These are phyloP conservation scores for Terfezia claveryi DNA, from an alignment of 495 filamentous ascomycete species.

Conservation along the genomic window DNA sequence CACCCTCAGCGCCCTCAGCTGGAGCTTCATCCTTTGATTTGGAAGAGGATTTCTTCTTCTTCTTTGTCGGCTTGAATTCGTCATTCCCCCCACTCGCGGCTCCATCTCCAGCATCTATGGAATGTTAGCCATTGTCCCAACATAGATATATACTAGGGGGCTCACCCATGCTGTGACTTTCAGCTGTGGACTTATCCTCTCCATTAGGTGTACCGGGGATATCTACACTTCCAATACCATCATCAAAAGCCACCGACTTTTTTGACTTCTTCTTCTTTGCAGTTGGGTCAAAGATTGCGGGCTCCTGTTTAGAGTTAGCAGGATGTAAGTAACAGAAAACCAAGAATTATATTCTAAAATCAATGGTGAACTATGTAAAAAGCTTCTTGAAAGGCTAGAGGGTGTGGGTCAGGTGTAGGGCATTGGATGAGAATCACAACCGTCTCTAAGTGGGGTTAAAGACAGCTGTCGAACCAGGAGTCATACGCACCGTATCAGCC, in stretches of 20 bases:
- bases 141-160: neutral
- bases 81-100: slow-evolving; percentile 10
- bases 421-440: no score
- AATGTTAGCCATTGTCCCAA: neutral
- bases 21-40: slow-evolving; percentile 41
- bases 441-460: no score
- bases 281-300: slow-evolving; percentile 13
- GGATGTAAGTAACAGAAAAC: no score
- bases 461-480: no score
- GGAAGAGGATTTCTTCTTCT: slow-evolving; percentile 66
- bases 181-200: slow-evolving; percentile 11
- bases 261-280: slow-evolving; percentile 17
- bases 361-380: no score
- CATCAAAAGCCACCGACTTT: slow-evolving; percentile 16
- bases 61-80: slow-evolving; percentile 66
- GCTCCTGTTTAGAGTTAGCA: slow-evolving; percentile 6
- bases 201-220: slow-evolving; percentile 6
- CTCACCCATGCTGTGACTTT: slow-evolving; percentile 14
- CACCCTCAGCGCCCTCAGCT: slow-evolving; percentile 33
- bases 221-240: slow-evolving; percentile 8
- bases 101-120: slow-evolving; percentile 3
- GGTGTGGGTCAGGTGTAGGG: no score
- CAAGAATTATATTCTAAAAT: no score
- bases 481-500: neutral
- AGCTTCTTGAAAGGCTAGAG: no score